Conservation (phyloP, 768 basidiomycete species). For the Pseudohyphozyma bogoriensis region DNA sequence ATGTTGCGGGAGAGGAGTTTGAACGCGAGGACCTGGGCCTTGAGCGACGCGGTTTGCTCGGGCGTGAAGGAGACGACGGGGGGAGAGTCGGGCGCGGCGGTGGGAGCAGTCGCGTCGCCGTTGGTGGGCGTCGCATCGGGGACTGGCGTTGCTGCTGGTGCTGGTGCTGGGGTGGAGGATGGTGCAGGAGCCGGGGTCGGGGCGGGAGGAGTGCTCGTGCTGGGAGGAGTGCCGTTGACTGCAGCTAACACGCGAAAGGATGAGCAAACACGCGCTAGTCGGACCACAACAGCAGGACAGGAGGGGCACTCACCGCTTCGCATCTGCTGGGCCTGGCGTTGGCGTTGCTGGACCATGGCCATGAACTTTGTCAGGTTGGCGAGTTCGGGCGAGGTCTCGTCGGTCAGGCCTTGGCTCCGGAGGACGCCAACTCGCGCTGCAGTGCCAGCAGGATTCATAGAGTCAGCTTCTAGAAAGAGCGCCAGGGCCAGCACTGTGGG, state of each 20-base stretch:
- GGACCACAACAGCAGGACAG: background rate
- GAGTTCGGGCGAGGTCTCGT: constrained; percentile 45
- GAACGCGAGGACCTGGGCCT: constrained; percentile 32
- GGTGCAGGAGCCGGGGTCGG: background rate
- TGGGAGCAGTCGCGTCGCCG: constrained; percentile 37
- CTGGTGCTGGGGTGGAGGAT: constrained; percentile 21
- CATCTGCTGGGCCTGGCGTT: background rate
- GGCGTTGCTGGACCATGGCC: constrained; percentile 40
- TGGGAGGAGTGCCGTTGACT: background rate
- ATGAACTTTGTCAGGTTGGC: constrained; percentile 41
- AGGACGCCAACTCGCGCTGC: constrained; percentile 45
- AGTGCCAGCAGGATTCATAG: background rate
- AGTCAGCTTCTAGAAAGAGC: too few relatives aligned
- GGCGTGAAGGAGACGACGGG: constrained; percentile 56
- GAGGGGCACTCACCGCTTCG: background rate
- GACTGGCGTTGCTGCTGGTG: constrained; percentile 12
- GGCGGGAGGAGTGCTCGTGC: background rate
- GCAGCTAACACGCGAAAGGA: too few relatives aligned
- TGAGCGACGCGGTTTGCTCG: constrained; percentile 50
- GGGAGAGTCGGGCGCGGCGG: constrained; percentile 47
- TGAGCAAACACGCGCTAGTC: too few relatives aligned
- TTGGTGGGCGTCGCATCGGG: background rate
- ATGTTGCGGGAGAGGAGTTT: constrained; percentile 32
- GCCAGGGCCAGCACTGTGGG: too few relatives aligned
- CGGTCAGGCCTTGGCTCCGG: constrained; percentile 43